These are phyloP conservation scores for Tagetes patula DNA, from an alignment of 129 eudicot species.

Conservation along the genomic window DNA sequence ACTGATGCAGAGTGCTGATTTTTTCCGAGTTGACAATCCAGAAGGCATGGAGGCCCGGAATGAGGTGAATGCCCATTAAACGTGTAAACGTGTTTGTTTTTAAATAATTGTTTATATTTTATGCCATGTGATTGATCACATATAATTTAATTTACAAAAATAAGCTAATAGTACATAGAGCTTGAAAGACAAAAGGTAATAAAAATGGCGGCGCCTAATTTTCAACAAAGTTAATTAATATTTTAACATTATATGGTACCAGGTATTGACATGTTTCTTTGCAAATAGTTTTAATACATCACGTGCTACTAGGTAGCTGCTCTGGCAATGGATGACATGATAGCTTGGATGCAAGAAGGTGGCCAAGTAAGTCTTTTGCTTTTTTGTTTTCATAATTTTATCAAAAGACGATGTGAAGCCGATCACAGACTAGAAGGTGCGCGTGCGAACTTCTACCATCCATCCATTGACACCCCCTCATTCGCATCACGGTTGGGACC, in stretches of 20 bases:
- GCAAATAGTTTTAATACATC: slow-evolving; percentile 74
- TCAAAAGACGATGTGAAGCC: not conserved
- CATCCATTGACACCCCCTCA: not conserved
- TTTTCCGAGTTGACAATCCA: slow-evolving; percentile 94
- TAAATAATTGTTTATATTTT: not conserved
- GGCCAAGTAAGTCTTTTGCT: slow-evolving; percentile 68
- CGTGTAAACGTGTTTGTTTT: not conserved
- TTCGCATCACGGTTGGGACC: not conserved
- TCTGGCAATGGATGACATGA: slow-evolving; percentile 98
- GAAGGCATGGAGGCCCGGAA: slow-evolving; percentile 99
- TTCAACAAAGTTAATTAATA: not conserved
- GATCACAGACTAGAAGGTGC: not conserved
- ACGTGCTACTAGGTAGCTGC: slow-evolving; percentile 99
- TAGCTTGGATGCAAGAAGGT: slow-evolving; percentile 99
- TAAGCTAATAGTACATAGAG: not conserved
- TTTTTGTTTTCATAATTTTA: not conserved
- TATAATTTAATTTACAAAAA: not conserved
- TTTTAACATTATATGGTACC: slow-evolving; percentile 11
- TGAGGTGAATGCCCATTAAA: slow-evolving; percentile 59
- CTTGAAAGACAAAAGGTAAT: not conserved
- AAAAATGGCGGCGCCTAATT: not conserved
- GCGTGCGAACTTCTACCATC: not conserved
- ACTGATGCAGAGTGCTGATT: slow-evolving; percentile 81
- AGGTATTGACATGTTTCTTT: slow-evolving; percentile 57
- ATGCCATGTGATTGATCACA: slow-evolving; percentile 1